phyloP scores from a whole-genome alignment of 768 basidiomycete genomes.

The Sarcodon aspratus region DNA sequence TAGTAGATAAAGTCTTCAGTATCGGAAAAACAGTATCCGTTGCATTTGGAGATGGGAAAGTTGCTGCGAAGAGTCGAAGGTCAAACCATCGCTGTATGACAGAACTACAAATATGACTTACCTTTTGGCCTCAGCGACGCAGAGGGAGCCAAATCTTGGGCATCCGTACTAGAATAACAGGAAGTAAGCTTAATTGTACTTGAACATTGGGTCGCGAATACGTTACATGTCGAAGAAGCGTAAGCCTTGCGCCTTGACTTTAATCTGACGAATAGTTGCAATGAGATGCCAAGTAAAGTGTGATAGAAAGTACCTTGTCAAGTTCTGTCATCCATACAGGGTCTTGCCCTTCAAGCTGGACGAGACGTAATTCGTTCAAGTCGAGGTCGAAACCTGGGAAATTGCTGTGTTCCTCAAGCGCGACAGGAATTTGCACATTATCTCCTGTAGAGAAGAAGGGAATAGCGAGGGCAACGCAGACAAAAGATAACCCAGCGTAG shows the following conservation, averaged over 20 bases:
- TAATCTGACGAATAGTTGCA: slow-evolving; percentile 35
- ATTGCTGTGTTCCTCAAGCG: slow-evolving; percentile 9
- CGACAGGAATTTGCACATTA: slow-evolving; percentile 28
- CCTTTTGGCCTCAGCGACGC: too few relatives aligned
- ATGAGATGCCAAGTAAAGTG: not conserved
- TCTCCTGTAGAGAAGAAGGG: slow-evolving; percentile 20
- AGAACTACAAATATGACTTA: not conserved
- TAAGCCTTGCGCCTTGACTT: slow-evolving; percentile 63
- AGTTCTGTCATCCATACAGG: slow-evolving; percentile 81
- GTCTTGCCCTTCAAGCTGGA: slow-evolving; percentile 58
- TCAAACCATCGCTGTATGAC: not conserved
- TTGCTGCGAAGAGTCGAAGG: slow-evolving; percentile 21
- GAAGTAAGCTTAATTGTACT: slow-evolving; percentile 3
- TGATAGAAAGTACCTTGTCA: slow-evolving; percentile 51
- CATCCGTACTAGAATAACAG: slow-evolving; percentile 8
- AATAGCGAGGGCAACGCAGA: slow-evolving; percentile 29
- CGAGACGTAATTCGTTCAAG: slow-evolving; percentile 58
- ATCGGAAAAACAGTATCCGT: slow-evolving; percentile 49
- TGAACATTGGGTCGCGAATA: slow-evolving; percentile 1
- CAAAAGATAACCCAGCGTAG: slow-evolving; percentile 30
- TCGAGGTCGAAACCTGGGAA: slow-evolving; percentile 62
- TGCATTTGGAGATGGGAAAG: slow-evolving; percentile 49
- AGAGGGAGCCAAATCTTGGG: slow-evolving; percentile 4
- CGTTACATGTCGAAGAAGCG: slow-evolving; percentile 83
- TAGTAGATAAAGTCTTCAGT: slow-evolving; percentile 53